Base-by-base conservation (phyloP, 345 rosid genomes). In the Moringa oleifera region DNA sequence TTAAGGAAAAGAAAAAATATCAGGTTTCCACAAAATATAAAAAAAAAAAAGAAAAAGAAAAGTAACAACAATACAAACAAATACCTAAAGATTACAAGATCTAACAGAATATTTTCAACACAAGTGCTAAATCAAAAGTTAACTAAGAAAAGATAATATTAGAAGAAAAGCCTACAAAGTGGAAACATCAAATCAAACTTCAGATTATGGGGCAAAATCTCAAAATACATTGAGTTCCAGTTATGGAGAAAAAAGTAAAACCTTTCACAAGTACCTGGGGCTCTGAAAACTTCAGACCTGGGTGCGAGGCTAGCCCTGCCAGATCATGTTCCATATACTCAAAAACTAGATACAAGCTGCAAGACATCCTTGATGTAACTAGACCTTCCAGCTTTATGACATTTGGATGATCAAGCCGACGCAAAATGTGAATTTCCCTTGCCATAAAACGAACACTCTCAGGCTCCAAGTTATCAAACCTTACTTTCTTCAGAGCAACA, bases 321-420 rank as follows among this genome's bases (percentile, higher is more conserved):
- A 94, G 65, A 81, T 94, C 99, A 77, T 94, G 99, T 72, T 94
- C 99, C 99, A 94, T 94, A 68, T 88, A 94, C 77, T 94, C 99
- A 50, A 94, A 94, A 68, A 94, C 99, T 73, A 94, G 97, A 73
- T 93, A 93, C 70, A 93, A 82, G 80, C 98, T 93, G 73, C 97
- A 90, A 52, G 98, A 93, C 97, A 93, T 94, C 81, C 99, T 94
- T 20, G 99, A 94, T 19, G 99, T 94, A 68, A 94, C 99, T 61
- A 94, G 82, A 59, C 99, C 99, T 80, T 94, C 99, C 19, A 94
- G 79, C 75, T 90, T 94, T 70, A 94, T 82, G 59, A 94, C 90
- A 81, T 94, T 94, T 5, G 87, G 90, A 69, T 94, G 99, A 77
- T 90, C 95, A 68, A 94, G 99, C 75, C 85, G 78, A 24, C 98